Evolutionary conservation across 495 filamentous ascomycete genomes (phyloP).

Genomic region (Elasticomyces elasticus): DNA sequence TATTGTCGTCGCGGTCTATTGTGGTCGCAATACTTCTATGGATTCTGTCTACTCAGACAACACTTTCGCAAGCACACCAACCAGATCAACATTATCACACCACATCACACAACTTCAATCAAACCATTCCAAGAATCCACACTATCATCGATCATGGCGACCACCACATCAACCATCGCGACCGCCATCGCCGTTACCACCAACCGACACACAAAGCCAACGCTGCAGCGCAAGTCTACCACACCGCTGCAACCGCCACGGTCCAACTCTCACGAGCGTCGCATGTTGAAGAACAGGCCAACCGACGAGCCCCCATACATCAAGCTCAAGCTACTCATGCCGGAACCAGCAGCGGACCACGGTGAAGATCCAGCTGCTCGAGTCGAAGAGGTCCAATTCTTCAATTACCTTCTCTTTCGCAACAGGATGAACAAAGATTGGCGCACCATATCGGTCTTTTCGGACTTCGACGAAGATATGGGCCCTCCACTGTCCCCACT

Average conservation of each 20-base stretch:
- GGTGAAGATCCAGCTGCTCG: background rate
- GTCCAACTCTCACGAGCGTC: background rate
- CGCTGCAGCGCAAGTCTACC: background rate
- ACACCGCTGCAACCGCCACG: background rate
- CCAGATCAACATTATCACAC: no score
- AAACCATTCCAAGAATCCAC: background rate
- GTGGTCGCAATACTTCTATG: no score
- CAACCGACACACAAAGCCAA: no score
- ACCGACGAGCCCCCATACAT: background rate
- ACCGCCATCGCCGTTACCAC: background rate
- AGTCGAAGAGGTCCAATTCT: background rate
- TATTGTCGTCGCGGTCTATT: no score
- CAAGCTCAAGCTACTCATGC: slow-evolving; percentile 4
- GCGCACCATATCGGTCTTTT: background rate
- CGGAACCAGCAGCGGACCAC: background rate
- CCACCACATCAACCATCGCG: background rate
- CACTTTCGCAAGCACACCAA: no score
- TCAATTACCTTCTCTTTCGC: background rate
- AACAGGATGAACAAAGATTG: background rate
- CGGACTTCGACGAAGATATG: background rate
- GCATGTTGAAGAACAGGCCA: background rate
- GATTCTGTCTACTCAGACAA: no score
- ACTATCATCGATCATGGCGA: background rate
- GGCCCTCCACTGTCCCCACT: no score
- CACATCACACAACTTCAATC: no score